Conservation (phyloP, 176 grass and related monocot genomes). For the Bolboschoenus planiculmis region DNA sequence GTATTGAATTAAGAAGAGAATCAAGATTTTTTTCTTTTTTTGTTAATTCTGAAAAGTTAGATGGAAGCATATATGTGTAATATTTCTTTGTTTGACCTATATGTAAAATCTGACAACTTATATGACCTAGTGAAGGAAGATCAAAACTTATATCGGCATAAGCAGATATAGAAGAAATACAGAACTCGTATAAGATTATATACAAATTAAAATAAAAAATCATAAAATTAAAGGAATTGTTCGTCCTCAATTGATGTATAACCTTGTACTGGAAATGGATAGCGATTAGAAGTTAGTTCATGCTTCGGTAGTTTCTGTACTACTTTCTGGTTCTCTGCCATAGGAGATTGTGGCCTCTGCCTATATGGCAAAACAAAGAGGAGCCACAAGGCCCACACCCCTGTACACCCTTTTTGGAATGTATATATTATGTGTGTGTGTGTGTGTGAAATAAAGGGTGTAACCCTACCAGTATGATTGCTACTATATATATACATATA, state of each 20-base stretch:
- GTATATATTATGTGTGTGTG: neutral
- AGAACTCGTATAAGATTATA: no score
- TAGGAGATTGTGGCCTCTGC: neutral
- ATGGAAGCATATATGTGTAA: neutral
- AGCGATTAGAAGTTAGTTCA: neutral
- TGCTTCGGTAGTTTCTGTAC: neutral
- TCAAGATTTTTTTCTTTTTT: no score
- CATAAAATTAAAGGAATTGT: no score
- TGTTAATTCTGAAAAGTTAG: neutral
- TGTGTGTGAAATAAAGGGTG: neutral
- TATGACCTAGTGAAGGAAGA: neutral
- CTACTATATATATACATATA: no score
- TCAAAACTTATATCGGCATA: no score
- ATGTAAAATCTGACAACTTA: neutral
- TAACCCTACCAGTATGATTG: neutral
- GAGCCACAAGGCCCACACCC: neutral
- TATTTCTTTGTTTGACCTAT: neutral
- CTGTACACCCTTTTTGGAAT: neutral
- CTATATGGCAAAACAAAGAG: neutral
- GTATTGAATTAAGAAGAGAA: no score
- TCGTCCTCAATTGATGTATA: no score
- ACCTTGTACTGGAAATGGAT: neutral
- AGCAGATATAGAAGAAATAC: no score
- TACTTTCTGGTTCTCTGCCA: neutral
- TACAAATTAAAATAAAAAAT: no score